Evolutionary conservation across 148 eudicot genomes (phyloP).

Genomic region (Vaccinium vitisidaea): DNA sequence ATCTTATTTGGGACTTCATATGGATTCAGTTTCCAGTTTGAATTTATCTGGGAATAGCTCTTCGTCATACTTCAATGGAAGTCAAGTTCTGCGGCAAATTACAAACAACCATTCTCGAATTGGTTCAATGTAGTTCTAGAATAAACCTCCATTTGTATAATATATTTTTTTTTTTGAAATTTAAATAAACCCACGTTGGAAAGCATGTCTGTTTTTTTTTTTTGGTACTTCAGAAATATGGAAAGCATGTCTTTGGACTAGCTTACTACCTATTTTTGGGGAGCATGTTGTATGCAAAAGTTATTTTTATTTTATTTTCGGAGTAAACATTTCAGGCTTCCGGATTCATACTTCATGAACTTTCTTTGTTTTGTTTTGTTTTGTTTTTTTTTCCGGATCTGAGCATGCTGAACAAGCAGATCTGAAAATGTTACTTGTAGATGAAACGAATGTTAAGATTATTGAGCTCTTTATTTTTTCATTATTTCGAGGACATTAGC

Average conservation of each 20-base stretch:
- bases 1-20: conserved; percentile 53
- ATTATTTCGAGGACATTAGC: too few species aligned
- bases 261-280: background rate
- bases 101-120: conserved; percentile 20
- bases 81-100: conserved; percentile 29
- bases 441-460: background rate
- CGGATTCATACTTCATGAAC: background rate
- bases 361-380: background rate
- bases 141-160: background rate
- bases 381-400: background rate
- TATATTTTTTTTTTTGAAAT: background rate
- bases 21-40: conserved; percentile 49
- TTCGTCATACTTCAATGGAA: conserved; percentile 19
- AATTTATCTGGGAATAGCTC: conserved; percentile 4
- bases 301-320: background rate
- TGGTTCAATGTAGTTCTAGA: conserved; percentile 18
- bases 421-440: background rate
- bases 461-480: background rate
- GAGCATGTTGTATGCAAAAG: background rate
- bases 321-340: background rate
- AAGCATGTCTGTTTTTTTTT: too few species aligned
- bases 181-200: background rate
- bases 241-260: background rate
- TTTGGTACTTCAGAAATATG: too few species aligned
- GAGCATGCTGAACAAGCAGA: background rate